Evolutionary conservation across 176 grass and related monocot genomes (phyloP).

Genomic region (Carex kokanica): DNA sequence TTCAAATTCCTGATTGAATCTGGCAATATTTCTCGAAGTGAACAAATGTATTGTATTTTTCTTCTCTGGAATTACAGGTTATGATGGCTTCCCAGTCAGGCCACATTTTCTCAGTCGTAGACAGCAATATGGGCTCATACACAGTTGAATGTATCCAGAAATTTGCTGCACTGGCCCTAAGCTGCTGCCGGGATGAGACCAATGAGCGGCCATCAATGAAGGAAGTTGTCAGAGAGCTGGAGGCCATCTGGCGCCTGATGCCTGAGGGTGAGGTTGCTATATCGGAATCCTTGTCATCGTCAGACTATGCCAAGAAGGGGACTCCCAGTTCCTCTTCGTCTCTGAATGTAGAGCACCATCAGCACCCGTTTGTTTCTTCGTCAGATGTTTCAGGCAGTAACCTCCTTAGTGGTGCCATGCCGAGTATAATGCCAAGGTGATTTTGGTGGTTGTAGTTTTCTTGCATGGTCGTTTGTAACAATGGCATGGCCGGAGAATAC

Average conservation of each 20-base stretch:
- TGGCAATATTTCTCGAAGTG: background rate
- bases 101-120: conserved; percentile 45
- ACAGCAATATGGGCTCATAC: conserved; percentile 56
- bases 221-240: conserved; percentile 78
- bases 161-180: conserved; percentile 52
- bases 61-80: conserved; percentile 41
- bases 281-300: conserved; percentile 27
- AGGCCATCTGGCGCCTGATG: conserved; percentile 53
- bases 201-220: conserved; percentile 72
- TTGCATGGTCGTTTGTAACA: background rate
- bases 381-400: conserved; percentile 84
- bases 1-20: background rate
- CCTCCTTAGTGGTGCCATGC: conserved; percentile 68
- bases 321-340: conserved; percentile 11
- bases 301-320: conserved; percentile 2
- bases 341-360: background rate
- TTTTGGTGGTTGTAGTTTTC: background rate
- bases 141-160: conserved; percentile 53
- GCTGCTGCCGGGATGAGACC: conserved; percentile 63
- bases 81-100: conserved; percentile 57
- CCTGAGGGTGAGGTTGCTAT: conserved; percentile 36
- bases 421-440: conserved; percentile 65
- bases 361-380: conserved; percentile 57
- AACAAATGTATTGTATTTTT: conserved; percentile 1
- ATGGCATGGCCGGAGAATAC: background rate